Evolutionary conservation across 345 rosid genomes (phyloP), one percentile per base, ranked within the genome.

Genomic region (Hypericum androsaemum): DNA sequence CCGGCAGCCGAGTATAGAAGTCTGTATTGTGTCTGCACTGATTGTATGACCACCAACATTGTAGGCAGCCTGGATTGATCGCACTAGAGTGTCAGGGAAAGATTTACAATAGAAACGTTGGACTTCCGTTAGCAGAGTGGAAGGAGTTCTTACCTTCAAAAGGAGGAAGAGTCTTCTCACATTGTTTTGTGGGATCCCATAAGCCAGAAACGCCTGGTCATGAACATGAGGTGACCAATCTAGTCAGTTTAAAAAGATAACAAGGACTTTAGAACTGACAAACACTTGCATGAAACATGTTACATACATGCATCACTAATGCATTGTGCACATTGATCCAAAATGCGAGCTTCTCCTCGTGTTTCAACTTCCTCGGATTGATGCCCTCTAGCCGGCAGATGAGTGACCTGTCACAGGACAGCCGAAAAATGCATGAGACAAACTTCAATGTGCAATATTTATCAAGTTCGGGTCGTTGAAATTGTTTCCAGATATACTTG

Each of bases 251-350:
- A 63, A 57, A 71, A 52, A 37, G 14, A 50, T 49, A 58, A 44
- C 4, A 22, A 41, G 50, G 35, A 53, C 46, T 44, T 28, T 28
- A 44, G 5, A 43, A 12, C 12, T 3, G 51, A 49, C 1, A 44
- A 42, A 22, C 11, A 39, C 41, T 22, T 13, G 7, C 12, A 16
- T 12, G 8, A 59, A 56, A 41, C 59, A 64, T 68, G 43, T 63
- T 11, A 54, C 49, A 81, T 86, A 94, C 99, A 77, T 94, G 99
- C 99, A 88, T 94, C 68, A 83, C 90, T 40, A 88, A 61, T n/a
- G 95, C 84, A 65, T 94, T 94, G 74, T 94, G 99, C 59, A 88
- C 63, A 48, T 94, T 94, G 68, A 88, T 80, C 99, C 97, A 94
- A 70, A 94, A 94, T 13, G 99, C 95, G 16, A 94, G 67, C 73